Evolutionary conservation across 139 green algal species (phyloP).

Genomic region (Nannochloris sp.): DNA sequence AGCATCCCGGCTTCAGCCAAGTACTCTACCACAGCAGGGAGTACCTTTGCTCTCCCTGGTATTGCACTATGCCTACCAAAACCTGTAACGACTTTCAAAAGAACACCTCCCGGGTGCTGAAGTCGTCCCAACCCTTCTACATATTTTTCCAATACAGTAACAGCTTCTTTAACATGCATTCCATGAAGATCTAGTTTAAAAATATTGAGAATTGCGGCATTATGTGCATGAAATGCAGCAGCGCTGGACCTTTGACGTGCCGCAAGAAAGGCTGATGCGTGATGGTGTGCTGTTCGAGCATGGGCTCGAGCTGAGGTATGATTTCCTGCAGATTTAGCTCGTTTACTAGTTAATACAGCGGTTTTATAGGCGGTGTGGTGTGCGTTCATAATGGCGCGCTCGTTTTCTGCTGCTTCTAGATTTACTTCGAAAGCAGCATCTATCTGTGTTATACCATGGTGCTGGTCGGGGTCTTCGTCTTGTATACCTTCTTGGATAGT

Average conservation of each 20-base stretch:
- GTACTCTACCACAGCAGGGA: conserved; percentile 35
- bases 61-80: conserved; percentile 7
- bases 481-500: too few species aligned
- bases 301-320: conserved; percentile 1
- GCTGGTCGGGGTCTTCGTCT: too few species aligned
- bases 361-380: too few species aligned
- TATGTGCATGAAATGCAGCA: conserved; percentile 16
- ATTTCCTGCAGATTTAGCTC: too few species aligned
- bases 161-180: conserved; percentile 15
- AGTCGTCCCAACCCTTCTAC: conserved; percentile 22
- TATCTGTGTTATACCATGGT: too few species aligned
- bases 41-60: conserved; percentile 16
- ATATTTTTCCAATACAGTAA: conserved; percentile 12
- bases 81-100: conserved; percentile 15
- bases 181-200: conserved; percentile 32
- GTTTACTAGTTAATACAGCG: too few species aligned
- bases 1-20: conserved; percentile 21
- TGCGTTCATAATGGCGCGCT: not conserved
- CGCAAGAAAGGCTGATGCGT: conserved; percentile 3
- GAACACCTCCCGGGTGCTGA: conserved; percentile 25
- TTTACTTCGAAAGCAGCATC: not conserved
- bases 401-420: not conserved
- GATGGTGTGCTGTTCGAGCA: conserved; percentile 6
- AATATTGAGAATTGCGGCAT: conserved; percentile 13
- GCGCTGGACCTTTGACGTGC: conserved; percentile 24